Evolutionary conservation across 805 yeast genomes (phyloP), one percentile per base, ranked within the genome.

Genomic region (Wickerhamiella azyma): DNA sequence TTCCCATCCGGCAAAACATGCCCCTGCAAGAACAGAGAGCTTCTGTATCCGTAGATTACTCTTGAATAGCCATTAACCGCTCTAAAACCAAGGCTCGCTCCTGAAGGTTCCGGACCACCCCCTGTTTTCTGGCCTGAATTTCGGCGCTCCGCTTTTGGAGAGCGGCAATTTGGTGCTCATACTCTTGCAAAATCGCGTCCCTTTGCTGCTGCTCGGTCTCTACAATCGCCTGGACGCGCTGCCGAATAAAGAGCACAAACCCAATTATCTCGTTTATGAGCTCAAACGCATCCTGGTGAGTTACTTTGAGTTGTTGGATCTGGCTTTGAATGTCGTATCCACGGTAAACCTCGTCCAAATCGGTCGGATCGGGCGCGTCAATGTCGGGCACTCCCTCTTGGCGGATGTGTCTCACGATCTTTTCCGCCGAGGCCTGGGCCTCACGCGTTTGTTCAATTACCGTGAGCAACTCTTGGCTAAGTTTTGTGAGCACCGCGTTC

Each of bases 11-110:
- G 55, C 64, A 64, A 14, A 77, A 78, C 7, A 79, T 83, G 53
- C 94, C 94, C 5, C 72, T 83, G 14, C 70, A 75, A 36, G 60
- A 62, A 21, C 94, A 83, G 63, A 70, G 92, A 56, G 67, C 86
- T 73, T 10, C n/a, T 3, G 43, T 30, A 3, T 9, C 11, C 37
- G 4, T 32, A 13, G 17, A 13, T 24, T 11, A 14, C 37, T 35
- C 16, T 17, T 18, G 24, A 5, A 37, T 41, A 29, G 39, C 40
- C 38, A 41, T 18, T 5, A 39, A 36, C 11, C 43, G 26, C 35
- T 13, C 19, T 17, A 26, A 29, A 16, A 40, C 19, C n/a, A 21
- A 5, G 8, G 10, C 16, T 29, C 26, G 30, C 17, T 16, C 2
- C 7, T n/a, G 41, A 6, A 41, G 33, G 32, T 14, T 21, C 9